Evolutionary conservation across 331 rosid species (phyloP), one percentile per base, ranked within the genome.

Genomic region (Dryas integrifolia): DNA sequence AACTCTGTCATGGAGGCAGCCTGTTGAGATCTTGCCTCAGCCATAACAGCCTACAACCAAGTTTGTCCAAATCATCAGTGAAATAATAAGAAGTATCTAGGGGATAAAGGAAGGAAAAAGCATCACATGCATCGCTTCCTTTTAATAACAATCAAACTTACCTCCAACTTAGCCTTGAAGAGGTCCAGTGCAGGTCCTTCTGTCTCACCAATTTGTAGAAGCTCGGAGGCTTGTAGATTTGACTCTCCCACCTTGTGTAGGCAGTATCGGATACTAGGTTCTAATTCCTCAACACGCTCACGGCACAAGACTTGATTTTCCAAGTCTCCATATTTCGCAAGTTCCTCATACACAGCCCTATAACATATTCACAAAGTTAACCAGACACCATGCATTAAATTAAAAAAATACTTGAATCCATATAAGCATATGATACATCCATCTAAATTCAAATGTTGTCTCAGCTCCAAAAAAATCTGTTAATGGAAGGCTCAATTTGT

Each of bases 171-270:
- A 51, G 96, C 86, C 80, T 95, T 95, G 72, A 95, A 95, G 73
- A 92, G 99, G 88, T 92, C 99, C 76, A 95, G 82, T 46, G 99
- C 99, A 65, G 99, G 99, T 73, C 99, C 99, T 95, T 95, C 97
- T 96, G 89, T 87, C 83, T 95, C 99, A 67, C 96, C 97, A 73
- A 95, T 95, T 43, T 92, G 77, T 56, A 95, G 73, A 77, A 95
- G 96, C 76, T 92, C 97, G 65, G 99, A 95, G 77, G 97, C 87
- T 81, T 92, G 97, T 62, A 95, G 79, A 88, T 89, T 88, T 77
- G 97, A 92, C 82, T 87, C 88, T 58, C 97, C 97, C 79, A 92
- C 75, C 85, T 91, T 95, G 88, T 92, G 99, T 56, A 88, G 85
- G 82, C 99, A 95, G 79, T 95, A 95, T 16, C 96, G 85, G 66